Evolutionary conservation across 2,329 filamentous ascomycete species (phyloP).

Genomic region (Cytospora leucostoma): DNA sequence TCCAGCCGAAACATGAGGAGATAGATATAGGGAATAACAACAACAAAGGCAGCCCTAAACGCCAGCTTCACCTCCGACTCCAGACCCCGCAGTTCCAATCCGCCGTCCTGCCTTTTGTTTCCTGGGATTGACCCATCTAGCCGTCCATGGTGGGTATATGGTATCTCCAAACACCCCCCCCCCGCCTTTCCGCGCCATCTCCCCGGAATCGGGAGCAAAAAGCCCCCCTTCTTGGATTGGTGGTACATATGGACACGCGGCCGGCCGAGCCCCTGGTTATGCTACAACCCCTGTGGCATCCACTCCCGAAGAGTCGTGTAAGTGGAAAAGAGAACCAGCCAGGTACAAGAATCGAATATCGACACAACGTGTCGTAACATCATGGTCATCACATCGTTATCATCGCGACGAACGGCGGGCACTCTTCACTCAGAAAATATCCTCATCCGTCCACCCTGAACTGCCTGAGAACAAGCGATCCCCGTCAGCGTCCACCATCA

Average conservation of each 20-base stretch:
- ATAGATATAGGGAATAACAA: conserved; percentile 1
- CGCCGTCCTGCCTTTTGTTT: conserved; percentile 2
- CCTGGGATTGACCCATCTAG: conserved; percentile 4
- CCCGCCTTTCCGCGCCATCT: background rate
- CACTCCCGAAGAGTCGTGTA: conserved; percentile 10
- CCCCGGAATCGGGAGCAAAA: conserved; percentile 10
- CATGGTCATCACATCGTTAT: conserved; percentile 6
- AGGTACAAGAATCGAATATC: conserved; percentile 14
- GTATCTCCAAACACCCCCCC: background rate
- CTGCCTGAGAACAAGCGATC: conserved; percentile 64
- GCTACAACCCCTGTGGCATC: conserved; percentile 8
- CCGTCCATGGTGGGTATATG: conserved; percentile 10
- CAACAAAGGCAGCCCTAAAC: conserved; percentile 13
- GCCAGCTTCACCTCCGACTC: conserved; percentile 22
- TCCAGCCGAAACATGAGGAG: background rate
- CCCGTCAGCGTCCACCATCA: conserved; percentile 59
- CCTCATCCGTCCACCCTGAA: conserved; percentile 67
- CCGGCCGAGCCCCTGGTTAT: conserved; percentile 13
- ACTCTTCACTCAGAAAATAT: conserved; percentile 52
- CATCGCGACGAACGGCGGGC: conserved; percentile 24
- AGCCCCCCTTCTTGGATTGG: background rate
- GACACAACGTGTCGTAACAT: conserved; percentile 2
- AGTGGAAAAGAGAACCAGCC: conserved; percentile 18
- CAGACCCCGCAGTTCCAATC: conserved; percentile 10
- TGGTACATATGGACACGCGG: conserved; percentile 8